Evolutionary conservation across 169 alveolate species (phyloP), one percentile per base, ranked within the genome.

Genomic region (Plasmodium knowlesi): DNA sequence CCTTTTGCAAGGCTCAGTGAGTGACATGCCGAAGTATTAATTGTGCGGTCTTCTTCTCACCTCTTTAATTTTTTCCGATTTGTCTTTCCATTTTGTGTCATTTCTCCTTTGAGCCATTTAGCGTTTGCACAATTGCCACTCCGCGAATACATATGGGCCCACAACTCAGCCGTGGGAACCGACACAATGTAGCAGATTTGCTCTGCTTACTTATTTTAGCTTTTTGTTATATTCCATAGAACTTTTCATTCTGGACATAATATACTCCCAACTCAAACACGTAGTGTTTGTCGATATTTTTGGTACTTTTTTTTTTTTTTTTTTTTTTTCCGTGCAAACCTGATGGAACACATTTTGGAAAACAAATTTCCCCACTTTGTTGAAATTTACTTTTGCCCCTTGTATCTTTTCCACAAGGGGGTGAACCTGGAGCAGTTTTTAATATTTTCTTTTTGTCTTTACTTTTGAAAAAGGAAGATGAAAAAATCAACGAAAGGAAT

Each of bases 281-380:
- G 61, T 46, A 46, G 9, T 22, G 30, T 16, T 12, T 6, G 8
- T 30, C 25, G 8, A 81, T 76, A 16, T 46, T 37, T 79, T 79
- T 79, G 50, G 19, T 79, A 37, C 30, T 79, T 79, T 16, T 79
- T 79, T 79, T 78, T 78, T 74, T n/a, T n/a, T 74, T 74, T 74
- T 74, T 74, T 19, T 25, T 61, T 61, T 61, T 61, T 61, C 14
- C 16, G 76, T 61, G 76, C 76, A 61, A 19, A 61, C 76, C 12
- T 61, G 76, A 28, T 19, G 76, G 19, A 61, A 61, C 37, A 61
- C 34, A 25, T 61, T 61, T 61, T 61, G 28, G 76, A 61, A 61
- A 61, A 22, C 3, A 61, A 19, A 0, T 12, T 46, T 10, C 19
- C 57, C 57, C 57, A 19, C 19, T 10, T 46, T 46, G 57, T 46